A percentile compares a stretch with the other conserved stretches of the same genome.
These are phyloP conservation scores for Gypsophila paniculata DNA, from an alignment of 179 eudicot species.

Conservation along the genomic window DNA sequence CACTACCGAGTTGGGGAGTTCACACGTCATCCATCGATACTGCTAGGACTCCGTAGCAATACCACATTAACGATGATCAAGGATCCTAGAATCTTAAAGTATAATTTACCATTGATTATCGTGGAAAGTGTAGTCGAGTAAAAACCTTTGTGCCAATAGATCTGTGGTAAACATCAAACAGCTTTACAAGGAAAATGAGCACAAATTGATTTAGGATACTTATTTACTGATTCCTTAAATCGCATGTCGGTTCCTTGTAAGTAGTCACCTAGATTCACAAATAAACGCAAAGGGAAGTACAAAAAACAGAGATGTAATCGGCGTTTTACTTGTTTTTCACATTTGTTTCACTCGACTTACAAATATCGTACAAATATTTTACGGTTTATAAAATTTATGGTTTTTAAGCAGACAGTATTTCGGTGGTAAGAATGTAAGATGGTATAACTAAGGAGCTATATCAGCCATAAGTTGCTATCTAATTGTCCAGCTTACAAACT, in stretches of 20 bases:
- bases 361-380: not conserved
- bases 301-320: not conserved
- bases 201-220: not conserved
- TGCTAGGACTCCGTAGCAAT: not conserved
- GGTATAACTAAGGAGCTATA: not conserved
- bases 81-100: not conserved
- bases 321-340: not conserved
- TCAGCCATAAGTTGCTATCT: constrained; percentile 20
- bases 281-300: not conserved
- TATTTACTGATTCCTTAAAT: not conserved
- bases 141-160: not conserved
- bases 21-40: constrained; percentile 13
- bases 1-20: constrained; percentile 3
- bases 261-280: not conserved
- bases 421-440: constrained; percentile 2
- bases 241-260: not conserved
- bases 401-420: not conserved
- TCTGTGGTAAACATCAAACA: not conserved
- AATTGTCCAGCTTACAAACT: constrained; percentile 18
- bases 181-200: not conserved
- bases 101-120: not conserved
- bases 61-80: not conserved
- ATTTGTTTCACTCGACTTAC: not conserved
- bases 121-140: not conserved
- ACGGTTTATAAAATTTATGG: not conserved